phyloP scores from a whole-genome alignment of 2,329 filamentous ascomycete genomes.

The Aurifilum marmelostoma region DNA sequence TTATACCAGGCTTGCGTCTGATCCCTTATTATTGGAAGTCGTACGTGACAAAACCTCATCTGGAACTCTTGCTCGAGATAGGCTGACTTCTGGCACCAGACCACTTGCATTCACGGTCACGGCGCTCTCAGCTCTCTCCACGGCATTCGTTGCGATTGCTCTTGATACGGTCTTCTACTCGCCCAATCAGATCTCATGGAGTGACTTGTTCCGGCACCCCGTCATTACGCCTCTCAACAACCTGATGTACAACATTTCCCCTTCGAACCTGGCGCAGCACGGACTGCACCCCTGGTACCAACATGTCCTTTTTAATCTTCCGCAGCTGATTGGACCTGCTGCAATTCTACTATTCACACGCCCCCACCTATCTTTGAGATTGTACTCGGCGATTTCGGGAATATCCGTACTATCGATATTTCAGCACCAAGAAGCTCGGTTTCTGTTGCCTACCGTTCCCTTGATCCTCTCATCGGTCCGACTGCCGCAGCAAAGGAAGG shows the following conservation, averaged over 20 bases:
- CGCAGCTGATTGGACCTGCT: conserved; percentile 73
- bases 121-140: conserved; percentile 65
- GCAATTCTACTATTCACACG: conserved; percentile 61
- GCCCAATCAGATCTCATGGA: conserved; percentile 64
- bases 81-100: conserved; percentile 41
- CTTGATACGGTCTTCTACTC: conserved; percentile 87
- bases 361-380: conserved; percentile 61
- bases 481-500: conserved; percentile 59
- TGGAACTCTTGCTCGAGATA: conserved; percentile 23
- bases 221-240: conserved; percentile 80
- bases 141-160: conserved; percentile 72
- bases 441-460: conserved; percentile 74
- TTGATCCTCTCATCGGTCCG: conserved; percentile 75
- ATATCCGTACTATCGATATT: conserved; percentile 72
- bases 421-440: conserved; percentile 80
- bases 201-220: conserved; percentile 64
- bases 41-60: conserved; percentile 50
- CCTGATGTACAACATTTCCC: conserved; percentile 72
- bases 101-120: conserved; percentile 66
- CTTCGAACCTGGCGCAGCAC: conserved; percentile 73
- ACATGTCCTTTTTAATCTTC: conserved; percentile 71
- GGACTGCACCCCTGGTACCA: conserved; percentile 81
- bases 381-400: conserved; percentile 76
- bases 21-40: conserved; percentile 83
- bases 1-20: conserved; percentile 81